Percentiles rank a stretch among this genome's conserved stretches.
phyloP scores from a whole-genome alignment of 805 yeast species.

The Yamadazyma endophytica region DNA sequence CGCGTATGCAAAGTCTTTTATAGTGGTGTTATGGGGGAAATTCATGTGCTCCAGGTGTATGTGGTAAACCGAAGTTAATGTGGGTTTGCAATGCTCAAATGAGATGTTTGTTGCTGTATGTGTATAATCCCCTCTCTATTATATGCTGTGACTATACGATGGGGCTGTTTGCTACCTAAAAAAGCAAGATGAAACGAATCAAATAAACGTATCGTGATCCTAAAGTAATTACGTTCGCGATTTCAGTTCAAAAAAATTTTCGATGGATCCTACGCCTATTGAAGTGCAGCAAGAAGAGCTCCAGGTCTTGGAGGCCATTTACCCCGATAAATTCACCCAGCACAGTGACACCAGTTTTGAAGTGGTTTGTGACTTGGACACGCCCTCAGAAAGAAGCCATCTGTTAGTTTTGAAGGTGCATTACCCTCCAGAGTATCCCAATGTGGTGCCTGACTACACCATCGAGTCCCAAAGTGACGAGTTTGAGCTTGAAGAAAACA shows the following conservation, averaged over 20 bases:
- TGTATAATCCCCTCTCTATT: no score
- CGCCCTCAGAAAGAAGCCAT: slow-evolving; percentile 58
- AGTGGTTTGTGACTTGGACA: slow-evolving; percentile 62
- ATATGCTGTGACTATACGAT: no score
- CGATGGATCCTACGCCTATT: slow-evolving; percentile 61
- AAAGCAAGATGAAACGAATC: no score
- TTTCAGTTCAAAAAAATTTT: no score
- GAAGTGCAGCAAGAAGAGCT: slow-evolving; percentile 90
- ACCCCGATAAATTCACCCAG: slow-evolving; percentile 80
- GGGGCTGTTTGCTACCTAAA: no score
- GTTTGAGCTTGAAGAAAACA: slow-evolving; percentile 20
- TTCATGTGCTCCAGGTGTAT: no score
- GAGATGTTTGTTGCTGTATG: no score
- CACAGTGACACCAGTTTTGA: slow-evolving; percentile 38
- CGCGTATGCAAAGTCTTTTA: slow-evolving; percentile 82
- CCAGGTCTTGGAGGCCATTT: slow-evolving; percentile 84
- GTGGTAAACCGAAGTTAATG: no score
- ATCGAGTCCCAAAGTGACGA: slow-evolving; percentile 31
- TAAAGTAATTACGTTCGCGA: no score
- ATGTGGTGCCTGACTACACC: slow-evolving; percentile 60
- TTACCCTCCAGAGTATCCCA: slow-evolving; percentile 81
- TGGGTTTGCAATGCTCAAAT: no score
- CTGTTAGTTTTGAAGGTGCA: slow-evolving; percentile 53
- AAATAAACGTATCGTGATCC: no score
- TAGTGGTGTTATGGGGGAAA: slow-evolving; percentile 34